phyloP scores from a whole-genome alignment of 768 basidiomycete genomes.

The Lyophyllum atratum region DNA sequence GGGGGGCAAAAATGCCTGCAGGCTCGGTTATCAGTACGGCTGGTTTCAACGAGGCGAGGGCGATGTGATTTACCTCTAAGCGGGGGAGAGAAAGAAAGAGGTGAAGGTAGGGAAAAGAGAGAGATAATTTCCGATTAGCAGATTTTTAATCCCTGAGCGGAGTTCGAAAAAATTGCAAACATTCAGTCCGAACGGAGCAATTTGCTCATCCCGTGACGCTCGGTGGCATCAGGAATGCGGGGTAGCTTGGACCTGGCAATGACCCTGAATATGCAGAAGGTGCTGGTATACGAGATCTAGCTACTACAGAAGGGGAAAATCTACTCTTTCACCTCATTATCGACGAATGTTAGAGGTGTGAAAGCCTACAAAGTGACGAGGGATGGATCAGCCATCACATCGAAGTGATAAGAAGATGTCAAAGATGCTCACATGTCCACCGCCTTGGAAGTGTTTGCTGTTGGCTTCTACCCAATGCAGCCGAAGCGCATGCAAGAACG shows the following conservation, averaged over 20 bases:
- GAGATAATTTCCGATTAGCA: conserved; percentile 19
- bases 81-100: conserved; percentile 33
- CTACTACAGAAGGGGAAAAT: not conserved
- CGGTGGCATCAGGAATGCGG: conserved; percentile 18
- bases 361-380: conserved; percentile 41
- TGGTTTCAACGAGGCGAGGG: conserved; percentile 8
- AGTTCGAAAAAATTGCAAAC: conserved; percentile 42
- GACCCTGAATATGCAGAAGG: not conserved
- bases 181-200: conserved; percentile 17
- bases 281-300: not conserved
- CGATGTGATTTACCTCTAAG: conserved; percentile 38
- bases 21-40: conserved; percentile 7
- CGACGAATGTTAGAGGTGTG: conserved; percentile 49
- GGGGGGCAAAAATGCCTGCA: conserved; percentile 34
- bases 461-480: conserved; percentile 99
- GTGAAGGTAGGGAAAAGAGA: conserved; percentile 36
- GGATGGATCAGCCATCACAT: conserved; percentile 13
- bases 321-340: conserved; percentile 39
- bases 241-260: conserved; percentile 9
- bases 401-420: conserved; percentile 20
- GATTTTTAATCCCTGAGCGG: conserved; percentile 37
- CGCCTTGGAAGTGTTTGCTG: conserved; percentile 93
- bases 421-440: conserved; percentile 66
- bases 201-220: conserved; percentile 20
- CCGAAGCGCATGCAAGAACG: conserved; percentile 94